Evolutionary conservation across 257 asterid genomes (phyloP), one percentile per base, ranked within the genome.

Genomic region (Solanum tarapatanum): DNA sequence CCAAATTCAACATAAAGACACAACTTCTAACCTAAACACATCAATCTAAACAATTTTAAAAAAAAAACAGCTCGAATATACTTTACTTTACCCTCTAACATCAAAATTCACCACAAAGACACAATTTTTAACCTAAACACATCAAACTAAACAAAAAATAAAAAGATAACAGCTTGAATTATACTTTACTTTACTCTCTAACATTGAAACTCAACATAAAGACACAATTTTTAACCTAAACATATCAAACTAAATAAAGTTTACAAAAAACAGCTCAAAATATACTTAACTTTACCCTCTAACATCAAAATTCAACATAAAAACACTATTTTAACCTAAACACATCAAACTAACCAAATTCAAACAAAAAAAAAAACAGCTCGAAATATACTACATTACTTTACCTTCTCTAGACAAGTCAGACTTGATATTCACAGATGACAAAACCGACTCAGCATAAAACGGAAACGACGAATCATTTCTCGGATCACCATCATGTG

Each of bases 321-420:
- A 43, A 2, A 17, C 64, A 6, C n/a, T 2, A 55, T 17, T 17
- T 55, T 55, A 55, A 55, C 64, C 64, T 55, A 6, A 55, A 55
- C 11, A 21, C 66, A 58, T 58, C 66, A 19, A 58, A 58, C 66
- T 58, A 58, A 21, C 24, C 11, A 58, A 58, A 58, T 58, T 58
- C 11, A 55, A 17, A 17, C 6, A 55, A 48, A 37, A 24, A 17
- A 60, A 36, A 39, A 55, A 6, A 5, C 21, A 39, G 35, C 24
- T 43, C 13, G 8, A 43, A 88, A 24, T 7, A 26, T 16, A 37
- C 2, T n/a, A 9, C n/a, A n/a, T n/a, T 23, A n/a, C 13, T 5
- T 21, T 86, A 94, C 98, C 99, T 93, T 94, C 98, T 10, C 93
- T 91, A 74, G 98, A 87, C 89, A 88, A 89, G 87, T 94, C 98